These are phyloP conservation scores for Adansonia madagascariensis DNA, from an alignment of 441 rosid species.

Conservation along the genomic window DNA sequence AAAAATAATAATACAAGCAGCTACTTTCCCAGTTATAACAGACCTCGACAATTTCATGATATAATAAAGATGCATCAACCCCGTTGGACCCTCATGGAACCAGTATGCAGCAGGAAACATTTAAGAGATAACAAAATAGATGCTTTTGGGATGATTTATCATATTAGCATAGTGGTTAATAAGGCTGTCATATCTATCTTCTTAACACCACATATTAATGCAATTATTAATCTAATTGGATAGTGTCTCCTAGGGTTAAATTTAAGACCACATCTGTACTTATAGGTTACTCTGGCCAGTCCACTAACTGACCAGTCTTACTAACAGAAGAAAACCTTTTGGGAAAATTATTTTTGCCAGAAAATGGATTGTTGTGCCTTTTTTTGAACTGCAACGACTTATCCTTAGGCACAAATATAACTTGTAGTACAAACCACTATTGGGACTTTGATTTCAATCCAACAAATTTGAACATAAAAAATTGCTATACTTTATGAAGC, in stretches of 20 bases:
- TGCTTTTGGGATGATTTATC: background rate
- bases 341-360: background rate
- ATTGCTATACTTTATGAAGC: background rate
- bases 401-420: background rate
- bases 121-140: slow-evolving; percentile 4
- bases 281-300: background rate
- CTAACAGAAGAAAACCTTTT: background rate
- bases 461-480: background rate
- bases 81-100: background rate
- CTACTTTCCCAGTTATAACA: background rate
- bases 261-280: slow-evolving; percentile 8
- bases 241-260: background rate
- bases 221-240: background rate
- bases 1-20: background rate
- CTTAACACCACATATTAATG: background rate
- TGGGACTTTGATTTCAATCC: slow-evolving; percentile 3
- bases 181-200: background rate
- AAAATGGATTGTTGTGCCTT: background rate
- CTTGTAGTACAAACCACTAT: background rate
- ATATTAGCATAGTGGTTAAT: background rate
- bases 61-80: background rate
- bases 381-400: background rate
- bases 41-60: background rate
- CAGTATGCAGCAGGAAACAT: slow-evolving; percentile 8
- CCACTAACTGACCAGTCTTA: background rate